phyloP scores from a whole-genome alignment of 306 rosid genomes.

The Gastrolobium villosum region DNA sequence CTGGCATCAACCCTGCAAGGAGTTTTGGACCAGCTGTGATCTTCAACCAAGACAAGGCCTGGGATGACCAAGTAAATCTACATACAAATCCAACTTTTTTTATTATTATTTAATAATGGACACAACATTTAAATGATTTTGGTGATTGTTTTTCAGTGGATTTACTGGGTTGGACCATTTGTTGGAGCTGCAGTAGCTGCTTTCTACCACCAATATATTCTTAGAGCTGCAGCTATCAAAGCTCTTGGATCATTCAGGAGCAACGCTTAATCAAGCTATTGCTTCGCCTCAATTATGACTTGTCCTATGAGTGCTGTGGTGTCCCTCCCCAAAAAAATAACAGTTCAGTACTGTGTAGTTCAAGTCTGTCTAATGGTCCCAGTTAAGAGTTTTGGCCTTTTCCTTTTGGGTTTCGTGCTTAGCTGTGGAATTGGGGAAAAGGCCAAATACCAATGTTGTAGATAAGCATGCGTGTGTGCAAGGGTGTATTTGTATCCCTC shows the following conservation, averaged over 20 bases:
- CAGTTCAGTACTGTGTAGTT: constrained; percentile 39
- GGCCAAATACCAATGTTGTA: constrained; percentile 55
- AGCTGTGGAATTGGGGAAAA: constrained; percentile 29
- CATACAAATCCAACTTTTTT: too few relatives aligned
- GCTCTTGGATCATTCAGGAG: constrained; percentile 97
- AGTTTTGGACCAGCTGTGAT: constrained; percentile 97
- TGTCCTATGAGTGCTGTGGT: constrained; percentile 6
- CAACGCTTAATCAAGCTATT: constrained; percentile 62
- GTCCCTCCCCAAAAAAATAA: constrained; percentile 49
- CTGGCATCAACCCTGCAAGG: constrained; percentile 97
- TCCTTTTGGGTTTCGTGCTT: neutral
- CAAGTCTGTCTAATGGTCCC: constrained; percentile 50
- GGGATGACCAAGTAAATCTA: constrained; percentile 95
- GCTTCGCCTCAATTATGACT: constrained; percentile 12
- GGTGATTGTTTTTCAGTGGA: constrained; percentile 67
- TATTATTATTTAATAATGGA: neutral
- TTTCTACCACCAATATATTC: constrained; percentile 80
- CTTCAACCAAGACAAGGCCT: constrained; percentile 68
- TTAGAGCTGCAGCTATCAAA: constrained; percentile 86
- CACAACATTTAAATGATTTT: neutral
- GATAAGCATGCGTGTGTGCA: constrained; percentile 58
- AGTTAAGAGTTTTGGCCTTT: constrained; percentile 26
- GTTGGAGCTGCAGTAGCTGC: constrained; percentile 91
- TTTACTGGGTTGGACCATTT: constrained; percentile 96
- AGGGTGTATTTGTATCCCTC: constrained; percentile 61